phyloP scores from a whole-genome alignment of 208 protist genomes.

The Entamoeba histolytica region DNA sequence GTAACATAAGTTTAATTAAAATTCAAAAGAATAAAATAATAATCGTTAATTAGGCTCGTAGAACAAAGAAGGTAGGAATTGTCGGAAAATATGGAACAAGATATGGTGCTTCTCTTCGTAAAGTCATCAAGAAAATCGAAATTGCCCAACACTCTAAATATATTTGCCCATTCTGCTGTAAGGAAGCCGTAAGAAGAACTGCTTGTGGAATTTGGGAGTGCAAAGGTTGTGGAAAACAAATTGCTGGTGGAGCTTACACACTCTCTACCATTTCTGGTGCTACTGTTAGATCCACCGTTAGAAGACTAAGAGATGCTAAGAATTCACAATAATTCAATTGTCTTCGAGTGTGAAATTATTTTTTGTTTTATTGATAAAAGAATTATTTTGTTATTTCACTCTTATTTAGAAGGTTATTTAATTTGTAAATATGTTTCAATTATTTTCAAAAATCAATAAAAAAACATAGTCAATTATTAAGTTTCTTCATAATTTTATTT shows the following conservation, averaged over 20 bases:
- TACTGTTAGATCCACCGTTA: slow-evolving; percentile 79
- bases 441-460: too few species aligned
- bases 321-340: neutral
- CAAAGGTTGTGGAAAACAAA: slow-evolving; percentile 70
- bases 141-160: slow-evolving; percentile 85
- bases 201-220: slow-evolving; percentile 95
- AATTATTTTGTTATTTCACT: too few species aligned
- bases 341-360: neutral
- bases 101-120: slow-evolving; percentile 91
- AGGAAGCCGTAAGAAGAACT: slow-evolving; percentile 71
- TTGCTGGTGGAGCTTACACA: slow-evolving; percentile 78
- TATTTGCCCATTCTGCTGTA: slow-evolving; percentile 92
- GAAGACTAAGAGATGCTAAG: slow-evolving; percentile 71
- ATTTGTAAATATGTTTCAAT: too few species aligned
- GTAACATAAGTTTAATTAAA: too few species aligned
- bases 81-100: slow-evolving; percentile 93
- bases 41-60: slow-evolving; percentile 44
- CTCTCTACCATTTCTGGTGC: slow-evolving; percentile 46
- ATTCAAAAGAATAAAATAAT: too few species aligned
- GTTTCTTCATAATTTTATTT: too few species aligned
- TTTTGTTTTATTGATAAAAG: too few species aligned
- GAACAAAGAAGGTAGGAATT: slow-evolving; percentile 94
- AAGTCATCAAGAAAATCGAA: slow-evolving; percentile 94
- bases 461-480: too few species aligned
- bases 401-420: too few species aligned